Evolutionary conservation across 768 basidiomycete genomes (phyloP), one percentile per base, ranked within the genome.

Genomic region (Arthromyces matolae): DNA sequence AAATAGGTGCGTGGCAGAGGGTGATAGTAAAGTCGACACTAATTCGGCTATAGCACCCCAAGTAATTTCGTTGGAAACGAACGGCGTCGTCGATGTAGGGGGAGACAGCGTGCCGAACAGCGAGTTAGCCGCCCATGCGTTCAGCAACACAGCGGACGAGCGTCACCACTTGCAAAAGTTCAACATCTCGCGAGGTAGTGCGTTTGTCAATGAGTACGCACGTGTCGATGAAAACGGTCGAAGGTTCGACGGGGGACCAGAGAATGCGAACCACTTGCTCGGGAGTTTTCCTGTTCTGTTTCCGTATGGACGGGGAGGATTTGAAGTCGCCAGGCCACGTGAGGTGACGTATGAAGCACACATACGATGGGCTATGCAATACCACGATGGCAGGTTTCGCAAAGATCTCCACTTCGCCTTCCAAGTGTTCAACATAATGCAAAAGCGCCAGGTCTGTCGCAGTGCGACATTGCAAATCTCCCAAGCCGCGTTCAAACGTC

Each of bases 381-480:
- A 68, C 39, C 34, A 50, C 16, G 68, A 67, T 33, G 32, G 45
- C 2, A 59, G 62, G 2, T 70, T 69, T 50, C 56, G 64, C 4
- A 50, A 24, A 12, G 56, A 71, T 46, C 48, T 50, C 9, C 49
- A 51, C 1, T 71, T 69, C 42, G 45, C 57, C 0, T 69, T 69
- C 33, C 47, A 59, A 3, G 51, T 49, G 0, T 70, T 68, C 45
- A 50, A 55, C 1, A 60, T 68, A 12, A 6, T 47, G 3, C 68
- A 69, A 35, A 61, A 61, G 27, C 46, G 62, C 5, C 42, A 64
- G 8, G 55, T 52, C 2, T 42, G 61, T 1, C 16, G 25, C 5
- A 64, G 62, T 0, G 62, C 71, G 0, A 34, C 34, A 0, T 25
- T 77, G 0, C 71, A 75, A 40, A 68, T 75, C 45, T 49, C 58